Conservation (phyloP, 441 rosid genomes). For the Jatropha multifida region DNA sequence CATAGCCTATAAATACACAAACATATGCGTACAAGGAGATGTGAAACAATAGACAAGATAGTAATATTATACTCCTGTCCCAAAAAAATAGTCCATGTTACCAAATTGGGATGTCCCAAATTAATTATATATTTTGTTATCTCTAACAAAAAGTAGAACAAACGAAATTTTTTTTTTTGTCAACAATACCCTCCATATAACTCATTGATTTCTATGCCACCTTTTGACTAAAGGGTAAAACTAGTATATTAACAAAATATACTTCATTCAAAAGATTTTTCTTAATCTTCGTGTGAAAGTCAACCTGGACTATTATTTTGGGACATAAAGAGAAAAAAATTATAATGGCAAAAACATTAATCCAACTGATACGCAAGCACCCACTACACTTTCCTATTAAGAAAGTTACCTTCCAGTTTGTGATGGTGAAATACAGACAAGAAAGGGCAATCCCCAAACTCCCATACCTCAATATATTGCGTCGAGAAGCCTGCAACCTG, state of each 20-base stretch:
- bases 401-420: constrained; percentile 76
- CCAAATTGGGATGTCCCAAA: no score
- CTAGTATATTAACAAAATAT: no score
- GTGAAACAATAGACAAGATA: background rate
- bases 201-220: no score
- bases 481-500: constrained; percentile 97
- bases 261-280: background rate
- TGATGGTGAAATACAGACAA: constrained; percentile 56
- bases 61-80: no score
- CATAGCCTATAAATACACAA: constrained; percentile 62
- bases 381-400: background rate
- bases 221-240: no score
- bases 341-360: background rate
- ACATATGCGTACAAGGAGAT: background rate
- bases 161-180: no score
- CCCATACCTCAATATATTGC: constrained; percentile 81
- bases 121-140: no score
- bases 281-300: background rate
- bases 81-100: no score
- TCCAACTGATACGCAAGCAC: background rate
- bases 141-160: no score
- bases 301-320: no score
- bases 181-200: no score
- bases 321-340: background rate
- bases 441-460: constrained; percentile 80